phyloP scores from a whole-genome alignment of 345 rosid species.

The Luvunga scandens region DNA sequence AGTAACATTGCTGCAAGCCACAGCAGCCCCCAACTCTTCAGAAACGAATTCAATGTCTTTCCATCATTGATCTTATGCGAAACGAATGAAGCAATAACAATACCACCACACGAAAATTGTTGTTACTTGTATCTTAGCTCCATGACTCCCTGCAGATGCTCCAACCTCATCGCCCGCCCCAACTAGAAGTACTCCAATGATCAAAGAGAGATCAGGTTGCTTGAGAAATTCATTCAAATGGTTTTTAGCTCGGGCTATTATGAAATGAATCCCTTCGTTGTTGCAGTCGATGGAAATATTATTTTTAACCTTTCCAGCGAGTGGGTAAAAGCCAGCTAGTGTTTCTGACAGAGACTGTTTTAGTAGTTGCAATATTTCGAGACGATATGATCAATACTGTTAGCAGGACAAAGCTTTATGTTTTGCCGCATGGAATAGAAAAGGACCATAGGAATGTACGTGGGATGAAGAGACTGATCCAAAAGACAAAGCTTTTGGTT shows the following conservation, averaged over 20 bases:
- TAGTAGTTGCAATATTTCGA: neutral
- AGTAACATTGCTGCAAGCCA: conserved; percentile 9
- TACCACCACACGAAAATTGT: conserved; percentile 38
- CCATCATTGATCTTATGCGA: conserved; percentile 51
- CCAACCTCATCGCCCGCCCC: neutral
- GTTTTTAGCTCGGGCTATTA: conserved; percentile 17
- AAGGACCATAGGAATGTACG: conserved; percentile 16
- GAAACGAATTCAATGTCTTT: conserved; percentile 30
- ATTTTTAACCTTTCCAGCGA: conserved; percentile 25
- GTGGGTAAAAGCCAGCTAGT: conserved; percentile 17
- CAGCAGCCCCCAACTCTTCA: conserved; percentile 39
- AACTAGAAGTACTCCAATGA: neutral
- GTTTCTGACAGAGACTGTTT: conserved; percentile 24
- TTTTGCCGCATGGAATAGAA: neutral
- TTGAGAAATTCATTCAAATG: conserved; percentile 9
- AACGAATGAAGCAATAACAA: conserved; percentile 33
- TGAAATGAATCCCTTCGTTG: conserved; percentile 11
- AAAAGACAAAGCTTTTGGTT: conserved; percentile 22
- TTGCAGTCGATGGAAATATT: conserved; percentile 24
- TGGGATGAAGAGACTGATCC: conserved; percentile 25
- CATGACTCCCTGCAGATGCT: neutral
- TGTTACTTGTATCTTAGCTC: conserved; percentile 16
- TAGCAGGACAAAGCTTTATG: too few relatives aligned
- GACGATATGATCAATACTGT: neutral
- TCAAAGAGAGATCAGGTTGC: neutral